Evolutionary conservation across 768 basidiomycete species (phyloP).

Genomic region (Trametopsis cervina): DNA sequence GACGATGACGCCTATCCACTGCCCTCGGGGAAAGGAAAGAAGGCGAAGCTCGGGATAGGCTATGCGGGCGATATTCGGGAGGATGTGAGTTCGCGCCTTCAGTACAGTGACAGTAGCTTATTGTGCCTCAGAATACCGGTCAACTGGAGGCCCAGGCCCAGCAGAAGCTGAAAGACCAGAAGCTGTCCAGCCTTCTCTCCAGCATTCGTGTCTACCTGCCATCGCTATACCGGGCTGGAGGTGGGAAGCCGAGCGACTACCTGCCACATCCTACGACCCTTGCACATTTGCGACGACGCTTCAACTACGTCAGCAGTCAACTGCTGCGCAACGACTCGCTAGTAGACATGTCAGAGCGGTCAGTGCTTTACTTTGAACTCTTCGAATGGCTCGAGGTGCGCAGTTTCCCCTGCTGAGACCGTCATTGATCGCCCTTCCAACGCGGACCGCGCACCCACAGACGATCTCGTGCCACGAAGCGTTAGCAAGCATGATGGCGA

Average conservation of each 20-base stretch:
- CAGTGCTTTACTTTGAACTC: constrained; percentile 78
- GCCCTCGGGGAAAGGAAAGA: constrained; percentile 43
- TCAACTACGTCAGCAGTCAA: constrained; percentile 81
- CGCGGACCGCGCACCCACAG: constrained; percentile 32
- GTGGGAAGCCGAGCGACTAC: constrained; percentile 81
- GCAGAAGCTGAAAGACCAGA: constrained; percentile 72
- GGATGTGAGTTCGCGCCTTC: constrained; percentile 53
- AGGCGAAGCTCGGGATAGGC: constrained; percentile 73
- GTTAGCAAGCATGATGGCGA: constrained; percentile 91
- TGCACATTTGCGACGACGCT: constrained; percentile 85
- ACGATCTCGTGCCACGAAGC: constrained; percentile 92
- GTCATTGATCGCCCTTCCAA: constrained; percentile 6
- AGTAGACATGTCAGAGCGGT: constrained; percentile 89
- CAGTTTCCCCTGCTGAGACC: background rate
- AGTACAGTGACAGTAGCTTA: constrained; percentile 2
- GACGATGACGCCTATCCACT: constrained; percentile 40
- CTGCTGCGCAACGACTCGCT: constrained; percentile 89
- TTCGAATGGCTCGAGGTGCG: constrained; percentile 88
- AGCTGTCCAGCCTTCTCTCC: constrained; percentile 58
- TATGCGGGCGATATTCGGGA: constrained; percentile 82
- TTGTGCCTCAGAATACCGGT: constrained; percentile 56
- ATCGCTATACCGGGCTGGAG: constrained; percentile 65
- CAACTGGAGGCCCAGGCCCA: constrained; percentile 68
- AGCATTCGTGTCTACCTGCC: constrained; percentile 82
- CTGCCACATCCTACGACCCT: constrained; percentile 88